A percentile compares a stretch with the other conserved stretches of the same genome.
Conservation (phyloP, 495 filamentous ascomycete species). For the Xylaria telfairii region DNA sequence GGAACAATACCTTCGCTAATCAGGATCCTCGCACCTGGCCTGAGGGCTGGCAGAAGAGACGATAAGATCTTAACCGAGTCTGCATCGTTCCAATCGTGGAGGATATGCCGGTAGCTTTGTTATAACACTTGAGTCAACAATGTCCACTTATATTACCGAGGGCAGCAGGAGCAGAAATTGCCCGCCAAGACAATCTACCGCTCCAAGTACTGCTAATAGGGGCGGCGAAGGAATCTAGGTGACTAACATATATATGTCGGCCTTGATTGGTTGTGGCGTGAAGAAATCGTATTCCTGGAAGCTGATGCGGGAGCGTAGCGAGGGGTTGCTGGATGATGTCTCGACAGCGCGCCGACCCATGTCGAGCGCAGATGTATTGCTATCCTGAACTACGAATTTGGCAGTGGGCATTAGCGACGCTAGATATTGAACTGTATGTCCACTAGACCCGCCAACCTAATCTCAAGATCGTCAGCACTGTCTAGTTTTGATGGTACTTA, state of each 20-base stretch:
- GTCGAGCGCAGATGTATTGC: slow-evolving; percentile 32
- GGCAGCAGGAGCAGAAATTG: too few relatives aligned
- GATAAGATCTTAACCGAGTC: slow-evolving; percentile 43
- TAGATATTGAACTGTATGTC: slow-evolving; percentile 45
- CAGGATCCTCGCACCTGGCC: slow-evolving; percentile 38
- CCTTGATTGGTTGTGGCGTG: slow-evolving; percentile 41
- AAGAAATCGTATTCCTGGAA: slow-evolving; percentile 49
- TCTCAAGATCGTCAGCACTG: not conserved
- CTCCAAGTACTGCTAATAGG: too few relatives aligned
- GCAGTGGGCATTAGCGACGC: slow-evolving; percentile 39
- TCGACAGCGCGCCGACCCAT: slow-evolving; percentile 29
- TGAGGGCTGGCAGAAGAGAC: slow-evolving; percentile 43
- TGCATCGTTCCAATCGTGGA: slow-evolving; percentile 54
- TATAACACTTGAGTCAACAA: too few relatives aligned
- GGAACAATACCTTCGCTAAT: slow-evolving; percentile 41
- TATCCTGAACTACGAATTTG: slow-evolving; percentile 49
- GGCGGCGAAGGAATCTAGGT: too few relatives aligned
- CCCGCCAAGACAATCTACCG: too few relatives aligned
- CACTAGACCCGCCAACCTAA: slow-evolving; percentile 52
- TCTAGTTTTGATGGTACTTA: not conserved
- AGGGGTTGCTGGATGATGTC: slow-evolving; percentile 21
- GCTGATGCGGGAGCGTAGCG: slow-evolving; percentile 30
- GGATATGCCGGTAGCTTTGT: slow-evolving; percentile 43
- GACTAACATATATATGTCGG: slow-evolving; percentile 50
- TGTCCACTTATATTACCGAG: too few relatives aligned